Evolutionary conservation across 768 basidiomycete species (phyloP), one percentile per base, ranked within the genome.

Genomic region (Amanita molliuscula): DNA sequence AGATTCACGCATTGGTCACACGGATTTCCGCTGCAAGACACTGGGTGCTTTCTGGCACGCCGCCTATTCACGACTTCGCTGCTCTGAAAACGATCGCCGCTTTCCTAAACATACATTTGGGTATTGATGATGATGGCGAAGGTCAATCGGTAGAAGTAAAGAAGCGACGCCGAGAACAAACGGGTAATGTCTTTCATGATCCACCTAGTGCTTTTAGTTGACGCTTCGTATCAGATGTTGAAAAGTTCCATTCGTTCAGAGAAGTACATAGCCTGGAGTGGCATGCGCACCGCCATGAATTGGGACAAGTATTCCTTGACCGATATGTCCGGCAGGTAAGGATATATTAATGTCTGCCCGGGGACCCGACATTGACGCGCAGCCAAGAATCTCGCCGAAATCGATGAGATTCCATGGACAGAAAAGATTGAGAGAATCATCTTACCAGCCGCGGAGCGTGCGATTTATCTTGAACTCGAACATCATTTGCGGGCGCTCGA

Each of bases 41-140:
- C 49, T 97, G 94, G 94, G 89, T 97, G 5, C 74, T 97, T n/a
- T 97, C 94, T 2, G 94, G 94, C 10, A 97, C 94, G 20, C 94
- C 94, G 6, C 93, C 93, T 0, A 84, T 91, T 48, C 84, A 87
- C 51, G 88, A 94, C 62, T 96, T 97, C 61, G 83, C 79, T 1
- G 82, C 91, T 2, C 67, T 97, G 55, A 92, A 95, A 68, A 91
- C 88, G 2, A 95, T 95, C 49, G 84, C 88, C 2, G 84, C 84
- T 1, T 89, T 94, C 65, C 70, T 97, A 50, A 79, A 83, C 58
- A 67, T 96, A n/a, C 92, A 97, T 63, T 77, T 97, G 29, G 94
- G 94, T 48, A 77, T 94, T 29, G 84, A 93, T 54, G 94, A 95
- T 59, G 88, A 90, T 52, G 81, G 78, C 35, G 90, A 93, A 62